Conservation (phyloP, 2,329 filamentous ascomycete species). For the Aspergillus udagawae region DNA sequence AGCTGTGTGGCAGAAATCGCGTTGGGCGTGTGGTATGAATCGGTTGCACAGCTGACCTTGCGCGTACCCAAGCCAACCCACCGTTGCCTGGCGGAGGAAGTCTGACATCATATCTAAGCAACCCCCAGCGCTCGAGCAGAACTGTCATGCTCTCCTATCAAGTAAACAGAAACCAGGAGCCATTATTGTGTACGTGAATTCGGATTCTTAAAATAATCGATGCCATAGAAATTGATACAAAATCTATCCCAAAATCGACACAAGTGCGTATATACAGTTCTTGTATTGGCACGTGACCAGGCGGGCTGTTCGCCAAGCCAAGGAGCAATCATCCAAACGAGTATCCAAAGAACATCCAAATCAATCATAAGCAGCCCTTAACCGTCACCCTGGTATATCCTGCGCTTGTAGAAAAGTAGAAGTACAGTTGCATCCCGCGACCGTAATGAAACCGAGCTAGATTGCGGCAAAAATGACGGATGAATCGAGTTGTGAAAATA, state of each 20-base stretch:
- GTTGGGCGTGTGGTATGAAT: not conserved
- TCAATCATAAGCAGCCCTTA: conserved; percentile 16
- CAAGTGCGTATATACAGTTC: conserved; percentile 23
- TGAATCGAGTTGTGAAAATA: conserved; percentile 6
- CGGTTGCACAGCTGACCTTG: not conserved
- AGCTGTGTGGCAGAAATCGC: not conserved
- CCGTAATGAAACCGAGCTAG: not conserved
- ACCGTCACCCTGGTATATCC: conserved; percentile 13
- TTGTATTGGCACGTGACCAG: conserved; percentile 14
- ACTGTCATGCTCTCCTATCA: not conserved
- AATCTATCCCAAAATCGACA: conserved; percentile 20
- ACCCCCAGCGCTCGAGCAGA: not conserved
- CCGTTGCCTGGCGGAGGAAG: not conserved
- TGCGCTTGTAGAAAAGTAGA: conserved; percentile 15
- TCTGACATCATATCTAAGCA: not conserved
- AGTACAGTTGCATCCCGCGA: conserved; percentile 20
- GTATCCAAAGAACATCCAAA: conserved; percentile 10
- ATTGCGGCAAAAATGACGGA: not conserved
- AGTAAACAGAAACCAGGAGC: not conserved
- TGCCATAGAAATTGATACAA: conserved; percentile 2
- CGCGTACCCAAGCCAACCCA: not conserved
- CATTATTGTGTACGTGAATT: not conserved
- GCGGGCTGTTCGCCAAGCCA: conserved; percentile 8
- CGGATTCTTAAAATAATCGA: not conserved
- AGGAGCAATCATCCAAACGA: conserved; percentile 8